Base-by-base conservation (phyloP, 257 asterid genomes). In the Verbena officinalis region DNA sequence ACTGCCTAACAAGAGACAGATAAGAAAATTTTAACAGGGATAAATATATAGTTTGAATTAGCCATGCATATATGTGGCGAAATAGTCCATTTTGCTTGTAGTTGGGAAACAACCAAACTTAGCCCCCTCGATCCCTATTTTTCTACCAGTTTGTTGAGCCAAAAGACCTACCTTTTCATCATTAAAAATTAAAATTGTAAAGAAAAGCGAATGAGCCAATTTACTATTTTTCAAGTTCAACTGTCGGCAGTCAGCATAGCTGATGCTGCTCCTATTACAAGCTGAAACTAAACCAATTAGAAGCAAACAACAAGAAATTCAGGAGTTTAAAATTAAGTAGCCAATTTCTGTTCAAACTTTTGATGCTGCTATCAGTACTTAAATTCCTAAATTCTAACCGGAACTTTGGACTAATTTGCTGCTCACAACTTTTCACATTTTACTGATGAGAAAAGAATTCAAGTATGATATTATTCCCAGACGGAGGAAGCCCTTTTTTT, bases 201-300 rank as follows among this genome's bases (percentile, higher is more conserved):
- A 1, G 33, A n/a, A 21, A 15, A 23, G 34, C 36, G 15, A 39
- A n/a, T n/a, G 24, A 43, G 33, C 40, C 64, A 55, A 16, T 16
- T 9, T 2, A 15, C 57, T 21, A 40, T 7, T 60, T 69, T 44
- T 51, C 68, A 69, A 50, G 55, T 34, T 27, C 46, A 59, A 48
- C 22, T 39, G 72, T 67, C 72, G 51, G 58, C 55, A 43, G 73
- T 68, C 73, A 54, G 60, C 65, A 56, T 10, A 46, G 51, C 52
- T 36, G 40, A 36, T 36, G 59, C 59, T 45, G 57, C 31, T n/a
- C n/a, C n/a, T 7, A 14, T 34, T 38, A 19, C 19, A 65, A 40
- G 23, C 22, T 15, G 15, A 54, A 42, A 54, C 9, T 19, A 16
- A 1, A 10, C 56, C n/a, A 27, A 54, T 16, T 15, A 54, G 54